Conservation (phyloP, 306 rosid genomes). For the Lathyrus sativus region DNA sequence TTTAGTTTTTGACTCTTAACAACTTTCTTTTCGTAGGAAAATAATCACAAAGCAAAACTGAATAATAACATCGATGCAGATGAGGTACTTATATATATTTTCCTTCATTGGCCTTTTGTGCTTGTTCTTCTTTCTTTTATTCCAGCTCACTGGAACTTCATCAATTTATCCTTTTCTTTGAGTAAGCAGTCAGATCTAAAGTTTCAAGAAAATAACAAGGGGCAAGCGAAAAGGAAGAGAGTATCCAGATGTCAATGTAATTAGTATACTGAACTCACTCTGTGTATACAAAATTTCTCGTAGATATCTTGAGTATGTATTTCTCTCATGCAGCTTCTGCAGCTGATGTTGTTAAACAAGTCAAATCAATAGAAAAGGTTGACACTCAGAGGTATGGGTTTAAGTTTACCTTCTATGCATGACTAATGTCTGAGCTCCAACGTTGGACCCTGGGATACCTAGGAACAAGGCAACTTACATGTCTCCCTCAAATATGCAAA, state of each 20-base stretch:
- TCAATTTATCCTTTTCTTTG: constrained; percentile 24
- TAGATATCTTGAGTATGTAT: constrained; percentile 32
- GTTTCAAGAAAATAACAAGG: constrained; percentile 37
- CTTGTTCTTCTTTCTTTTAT: constrained; percentile 24
- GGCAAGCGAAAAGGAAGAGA: constrained; percentile 45
- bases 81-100: constrained; percentile 42
- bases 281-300: constrained; percentile 14
- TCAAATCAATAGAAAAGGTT: constrained; percentile 40
- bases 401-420: constrained; percentile 34
- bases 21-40: constrained; percentile 42
- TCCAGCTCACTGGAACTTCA: constrained; percentile 13
- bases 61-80: constrained; percentile 38
- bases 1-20: constrained; percentile 36
- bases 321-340: constrained; percentile 59
- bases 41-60: constrained; percentile 29
- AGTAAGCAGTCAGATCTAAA: constrained; percentile 46
- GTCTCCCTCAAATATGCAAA: constrained; percentile 33
- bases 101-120: constrained; percentile 23
- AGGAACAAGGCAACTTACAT: constrained; percentile 30
- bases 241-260: constrained; percentile 60
- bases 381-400: constrained; percentile 59
- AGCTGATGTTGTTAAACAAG: constrained; percentile 44
- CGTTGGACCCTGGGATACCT: constrained; percentile 15
- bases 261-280: constrained; percentile 26
- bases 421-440: constrained; percentile 10